Base-by-base conservation (phyloP, 768 basidiomycete species). In the Cystofilobasidium bisporidii region DNA sequence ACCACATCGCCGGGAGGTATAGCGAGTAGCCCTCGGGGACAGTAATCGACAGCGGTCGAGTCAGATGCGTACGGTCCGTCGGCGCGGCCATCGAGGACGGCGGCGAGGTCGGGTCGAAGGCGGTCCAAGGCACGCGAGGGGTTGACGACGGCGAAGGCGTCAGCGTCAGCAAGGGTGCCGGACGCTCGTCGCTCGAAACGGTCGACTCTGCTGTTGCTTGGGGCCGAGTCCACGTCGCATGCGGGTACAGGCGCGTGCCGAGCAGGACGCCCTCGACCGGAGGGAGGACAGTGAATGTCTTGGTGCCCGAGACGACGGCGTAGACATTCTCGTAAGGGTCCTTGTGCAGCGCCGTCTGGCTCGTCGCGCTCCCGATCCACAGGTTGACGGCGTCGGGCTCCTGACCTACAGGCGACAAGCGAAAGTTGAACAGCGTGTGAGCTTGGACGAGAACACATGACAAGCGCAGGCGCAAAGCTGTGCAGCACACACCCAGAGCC, bases 241-340 rank as follows among this genome's bases (percentile, higher is more conserved):
- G 85, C 10, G 85, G 85, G 73, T 85, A 87, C 61, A 76, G 73
- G 57, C 80, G 81, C 73, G 86, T 91, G 79, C 85, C 76, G 43
- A 94, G 74, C 77, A 84, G 87, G 83, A 86, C 87, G 24, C 87
- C 86, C 74, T 93, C 92, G n/a, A 87, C 87, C 3, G 93, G 93
- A 1, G 92, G 88, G 26, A 92, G 77, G 15, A 97, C 81, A 0
- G 86, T 86, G 73, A 97, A 96, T 45, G 86, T 84, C 73, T 96
- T 97, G 56, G 82, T 78, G 15, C 91, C 93, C 55, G 87, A 82
- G 61, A 92, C 78, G 36, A 97, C 89, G 6, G 86, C 84, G 76
- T 96, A 96, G 64, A 96, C 84, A 75, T 96, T 97, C 79, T 96
- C 92, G 72, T 92, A 96, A 0, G 90, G 91, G 76, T 88, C 88